phyloP scores from a whole-genome alignment of 1,139 yeast species.

The Geotrichum reessii region DNA sequence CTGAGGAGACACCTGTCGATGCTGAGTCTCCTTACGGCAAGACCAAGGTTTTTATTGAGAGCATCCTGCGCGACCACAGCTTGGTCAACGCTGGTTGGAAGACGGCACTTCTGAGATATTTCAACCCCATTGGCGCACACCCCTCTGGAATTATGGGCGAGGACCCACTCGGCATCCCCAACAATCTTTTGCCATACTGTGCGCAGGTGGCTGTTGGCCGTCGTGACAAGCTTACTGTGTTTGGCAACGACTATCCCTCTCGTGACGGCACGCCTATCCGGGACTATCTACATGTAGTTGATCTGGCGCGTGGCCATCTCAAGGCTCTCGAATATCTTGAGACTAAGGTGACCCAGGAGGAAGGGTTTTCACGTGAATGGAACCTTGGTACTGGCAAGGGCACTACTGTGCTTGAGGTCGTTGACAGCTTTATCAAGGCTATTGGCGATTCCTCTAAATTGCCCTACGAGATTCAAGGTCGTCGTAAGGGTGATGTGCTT shows the following conservation, averaged over 20 bases:
- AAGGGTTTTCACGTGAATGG: slow-evolving; percentile 68
- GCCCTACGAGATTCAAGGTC: slow-evolving; percentile 58
- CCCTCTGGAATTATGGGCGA: slow-evolving; percentile 77
- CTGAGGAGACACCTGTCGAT: slow-evolving; percentile 70
- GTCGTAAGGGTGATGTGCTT: slow-evolving; percentile 77
- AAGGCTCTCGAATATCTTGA: slow-evolving; percentile 62
- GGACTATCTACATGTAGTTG: slow-evolving; percentile 78
- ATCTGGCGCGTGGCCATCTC: slow-evolving; percentile 74
- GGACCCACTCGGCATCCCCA: slow-evolving; percentile 73
- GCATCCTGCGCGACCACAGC: slow-evolving; percentile 54
- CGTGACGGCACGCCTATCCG: slow-evolving; percentile 79
- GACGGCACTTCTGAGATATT: slow-evolving; percentile 66
- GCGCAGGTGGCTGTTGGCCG: slow-evolving; percentile 77
- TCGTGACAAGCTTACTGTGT: slow-evolving; percentile 56
- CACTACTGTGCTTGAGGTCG: slow-evolving; percentile 68
- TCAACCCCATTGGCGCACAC: slow-evolving; percentile 83
- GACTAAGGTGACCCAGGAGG: slow-evolving; percentile 28
- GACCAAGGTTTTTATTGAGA: slow-evolving; percentile 64
- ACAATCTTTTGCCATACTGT: slow-evolving; percentile 66
- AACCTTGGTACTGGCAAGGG: slow-evolving; percentile 80
- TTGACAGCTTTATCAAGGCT: slow-evolving; percentile 59
- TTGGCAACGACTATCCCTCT: slow-evolving; percentile 63
- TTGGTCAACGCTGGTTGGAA: slow-evolving; percentile 49
- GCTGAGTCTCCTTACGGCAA: slow-evolving; percentile 76
- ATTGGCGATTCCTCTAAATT: slow-evolving; percentile 52